Conservation (phyloP, 345 rosid genomes). For the Heritiera fomes region DNA sequence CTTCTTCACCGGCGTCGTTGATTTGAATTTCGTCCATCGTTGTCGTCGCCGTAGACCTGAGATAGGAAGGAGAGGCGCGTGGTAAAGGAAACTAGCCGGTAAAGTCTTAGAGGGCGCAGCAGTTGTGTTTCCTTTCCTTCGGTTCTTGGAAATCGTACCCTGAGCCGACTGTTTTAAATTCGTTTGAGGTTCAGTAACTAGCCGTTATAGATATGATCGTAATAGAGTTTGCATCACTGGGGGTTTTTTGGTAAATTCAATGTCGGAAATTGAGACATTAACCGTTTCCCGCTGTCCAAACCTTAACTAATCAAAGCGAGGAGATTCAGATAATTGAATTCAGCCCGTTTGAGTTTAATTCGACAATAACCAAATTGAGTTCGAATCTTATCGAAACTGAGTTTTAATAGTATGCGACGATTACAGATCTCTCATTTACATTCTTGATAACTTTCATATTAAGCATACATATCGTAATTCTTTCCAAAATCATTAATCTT, state of each 20-base stretch:
- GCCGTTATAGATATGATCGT: slow-evolving; percentile 15
- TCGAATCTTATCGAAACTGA: no score
- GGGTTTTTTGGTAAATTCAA: not conserved
- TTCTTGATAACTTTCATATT: no score
- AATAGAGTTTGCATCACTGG: not conserved
- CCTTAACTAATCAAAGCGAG: not conserved
- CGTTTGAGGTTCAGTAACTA: slow-evolving; percentile 9
- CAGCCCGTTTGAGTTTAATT: no score
- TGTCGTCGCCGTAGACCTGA: slow-evolving; percentile 13
- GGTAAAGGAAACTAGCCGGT: slow-evolving; percentile 10
- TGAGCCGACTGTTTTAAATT: slow-evolving; percentile 26
- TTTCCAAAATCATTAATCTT: no score
- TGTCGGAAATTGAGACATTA: not conserved
- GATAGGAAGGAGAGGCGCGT: slow-evolving; percentile 16
- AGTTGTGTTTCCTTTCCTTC: not conserved
- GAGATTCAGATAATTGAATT: no score
- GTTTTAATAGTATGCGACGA: no score
- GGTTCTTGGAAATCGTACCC: not conserved
- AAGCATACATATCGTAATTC: no score
- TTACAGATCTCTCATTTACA: no score
- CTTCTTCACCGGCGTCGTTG: slow-evolving; percentile 33
- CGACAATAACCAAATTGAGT: no score
- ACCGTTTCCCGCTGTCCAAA: not conserved
- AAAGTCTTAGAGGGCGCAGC: slow-evolving; percentile 15
- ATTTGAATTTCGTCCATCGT: slow-evolving; percentile 51